phyloP scores from a whole-genome alignment of 2,329 filamentous ascomycete species.

The Penicillium sp. region DNA sequence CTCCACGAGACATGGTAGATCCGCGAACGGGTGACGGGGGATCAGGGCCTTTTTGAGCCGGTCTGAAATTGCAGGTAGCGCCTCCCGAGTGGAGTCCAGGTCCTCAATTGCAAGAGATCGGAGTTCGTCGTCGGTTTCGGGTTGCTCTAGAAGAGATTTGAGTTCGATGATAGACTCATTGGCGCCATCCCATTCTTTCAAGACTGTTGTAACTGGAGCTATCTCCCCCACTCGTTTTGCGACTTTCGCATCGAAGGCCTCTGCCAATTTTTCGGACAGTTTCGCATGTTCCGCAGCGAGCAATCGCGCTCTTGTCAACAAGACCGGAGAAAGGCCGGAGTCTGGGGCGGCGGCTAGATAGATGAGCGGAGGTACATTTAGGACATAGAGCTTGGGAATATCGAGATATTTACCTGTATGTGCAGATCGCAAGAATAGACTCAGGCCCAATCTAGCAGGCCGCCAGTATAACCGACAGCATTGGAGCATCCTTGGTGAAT shows the following conservation, averaged over 20 bases:
- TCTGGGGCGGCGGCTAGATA: slow-evolving; percentile 20
- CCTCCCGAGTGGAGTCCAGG: slow-evolving; percentile 65
- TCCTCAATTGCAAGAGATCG: slow-evolving; percentile 67
- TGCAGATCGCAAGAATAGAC: slow-evolving; percentile 30
- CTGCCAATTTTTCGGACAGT: slow-evolving; percentile 56
- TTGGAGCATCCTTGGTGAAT: slow-evolving; percentile 33
- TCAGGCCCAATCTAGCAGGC: slow-evolving; percentile 39
- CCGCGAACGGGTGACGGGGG: slow-evolving; percentile 85
- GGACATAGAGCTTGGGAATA: slow-evolving; percentile 1
- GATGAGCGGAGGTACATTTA: slow-evolving; percentile 21
- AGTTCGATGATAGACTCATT: slow-evolving; percentile 69
- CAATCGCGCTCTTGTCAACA: slow-evolving; percentile 59
- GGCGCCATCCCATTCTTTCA: slow-evolving; percentile 62
- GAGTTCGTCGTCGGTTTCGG: slow-evolving; percentile 62
- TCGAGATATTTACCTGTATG: slow-evolving; percentile 35
- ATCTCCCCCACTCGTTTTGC: slow-evolving; percentile 64
- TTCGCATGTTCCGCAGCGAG: slow-evolving; percentile 59
- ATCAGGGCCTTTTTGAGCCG: slow-evolving; percentile 77
- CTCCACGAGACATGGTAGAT: slow-evolving; percentile 87
- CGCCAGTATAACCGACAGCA: slow-evolving; percentile 53
- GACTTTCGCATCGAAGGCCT: slow-evolving; percentile 58
- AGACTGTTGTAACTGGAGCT: slow-evolving; percentile 54
- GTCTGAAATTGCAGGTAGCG: slow-evolving; percentile 65
- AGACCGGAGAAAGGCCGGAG: slow-evolving; percentile 54
- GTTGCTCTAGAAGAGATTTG: slow-evolving; percentile 73